Evolutionary conservation across 345 rosid species (phyloP).

Genomic region (Euphorbia pulcherrima): DNA sequence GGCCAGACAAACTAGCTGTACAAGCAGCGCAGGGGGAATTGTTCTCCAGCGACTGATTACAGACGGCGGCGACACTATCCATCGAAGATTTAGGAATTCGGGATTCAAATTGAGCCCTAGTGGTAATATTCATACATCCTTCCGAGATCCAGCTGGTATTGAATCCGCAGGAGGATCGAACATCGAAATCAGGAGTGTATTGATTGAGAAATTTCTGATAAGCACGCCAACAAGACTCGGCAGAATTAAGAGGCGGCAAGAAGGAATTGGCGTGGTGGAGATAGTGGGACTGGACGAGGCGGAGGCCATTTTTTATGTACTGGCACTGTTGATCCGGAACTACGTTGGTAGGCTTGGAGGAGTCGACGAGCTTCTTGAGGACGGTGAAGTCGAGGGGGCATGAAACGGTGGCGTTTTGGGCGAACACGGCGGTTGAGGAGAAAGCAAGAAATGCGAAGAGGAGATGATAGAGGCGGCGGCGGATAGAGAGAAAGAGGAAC

Average conservation of each 20-base stretch:
- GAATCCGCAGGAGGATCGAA: slow-evolving; percentile 62
- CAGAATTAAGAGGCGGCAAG: slow-evolving; percentile 51
- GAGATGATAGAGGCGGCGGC: slow-evolving; percentile 17
- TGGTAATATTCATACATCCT: slow-evolving; percentile 74
- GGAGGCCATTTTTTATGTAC: slow-evolving; percentile 66
- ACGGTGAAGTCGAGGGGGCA: slow-evolving; percentile 71
- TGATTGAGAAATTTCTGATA: slow-evolving; percentile 41
- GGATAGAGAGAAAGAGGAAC: slow-evolving; percentile 20
- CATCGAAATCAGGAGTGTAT: slow-evolving; percentile 38
- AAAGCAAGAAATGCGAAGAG: slow-evolving; percentile 6
- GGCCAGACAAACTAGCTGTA: slow-evolving; percentile 41
- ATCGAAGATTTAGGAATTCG: slow-evolving; percentile 33
- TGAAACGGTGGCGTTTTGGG: slow-evolving; percentile 35
- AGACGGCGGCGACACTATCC: slow-evolving; percentile 28
- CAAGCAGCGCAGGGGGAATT: slow-evolving; percentile 79
- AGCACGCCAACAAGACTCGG: slow-evolving; percentile 67
- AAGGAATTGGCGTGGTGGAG: slow-evolving; percentile 53
- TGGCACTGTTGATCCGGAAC: slow-evolving; percentile 40
- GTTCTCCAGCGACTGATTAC: slow-evolving; percentile 62
- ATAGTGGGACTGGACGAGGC: slow-evolving; percentile 55
- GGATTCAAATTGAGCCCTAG: slow-evolving; percentile 50
- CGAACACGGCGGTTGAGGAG: slow-evolving; percentile 3
- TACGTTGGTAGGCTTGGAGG: slow-evolving; percentile 6
- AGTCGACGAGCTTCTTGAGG: slow-evolving; percentile 31
- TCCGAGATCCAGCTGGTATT: slow-evolving; percentile 67